Conservation (phyloP, 202 grass and related monocot species). For the Hordeum pubiflorum region DNA sequence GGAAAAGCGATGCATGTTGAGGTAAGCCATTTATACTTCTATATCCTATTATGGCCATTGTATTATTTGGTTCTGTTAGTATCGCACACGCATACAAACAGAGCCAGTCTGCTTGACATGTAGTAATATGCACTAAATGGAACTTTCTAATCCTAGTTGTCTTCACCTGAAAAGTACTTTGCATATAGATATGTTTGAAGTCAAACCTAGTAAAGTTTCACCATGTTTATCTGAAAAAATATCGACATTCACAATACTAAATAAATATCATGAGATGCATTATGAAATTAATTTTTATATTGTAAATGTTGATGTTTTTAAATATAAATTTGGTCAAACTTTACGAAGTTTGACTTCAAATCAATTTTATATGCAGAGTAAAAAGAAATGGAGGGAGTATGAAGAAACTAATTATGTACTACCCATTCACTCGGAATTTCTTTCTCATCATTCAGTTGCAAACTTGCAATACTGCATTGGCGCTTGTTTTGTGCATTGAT, state of each 20-base stretch:
- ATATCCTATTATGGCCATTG: neutral
- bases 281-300: no score
- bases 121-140: neutral
- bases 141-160: no score
- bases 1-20: slow-evolving; percentile 98
- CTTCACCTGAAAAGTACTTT: no score
- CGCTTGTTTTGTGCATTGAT: neutral
- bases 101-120: neutral
- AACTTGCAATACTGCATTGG: neutral
- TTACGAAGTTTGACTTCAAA: no score
- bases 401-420: neutral
- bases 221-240: no score
- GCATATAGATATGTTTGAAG: no score
- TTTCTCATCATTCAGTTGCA: neutral
- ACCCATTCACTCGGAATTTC: neutral
- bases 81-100: neutral
- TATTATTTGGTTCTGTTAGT: neutral
- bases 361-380: no score
- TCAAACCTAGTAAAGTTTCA: no score
- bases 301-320: no score
- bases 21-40: slow-evolving; percentile 45
- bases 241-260: no score
- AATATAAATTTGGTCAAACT: no score
- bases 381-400: neutral
- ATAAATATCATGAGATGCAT: no score